Conservation (phyloP, 805 yeast species). For the Trichomonascus vanleenenianus region DNA sequence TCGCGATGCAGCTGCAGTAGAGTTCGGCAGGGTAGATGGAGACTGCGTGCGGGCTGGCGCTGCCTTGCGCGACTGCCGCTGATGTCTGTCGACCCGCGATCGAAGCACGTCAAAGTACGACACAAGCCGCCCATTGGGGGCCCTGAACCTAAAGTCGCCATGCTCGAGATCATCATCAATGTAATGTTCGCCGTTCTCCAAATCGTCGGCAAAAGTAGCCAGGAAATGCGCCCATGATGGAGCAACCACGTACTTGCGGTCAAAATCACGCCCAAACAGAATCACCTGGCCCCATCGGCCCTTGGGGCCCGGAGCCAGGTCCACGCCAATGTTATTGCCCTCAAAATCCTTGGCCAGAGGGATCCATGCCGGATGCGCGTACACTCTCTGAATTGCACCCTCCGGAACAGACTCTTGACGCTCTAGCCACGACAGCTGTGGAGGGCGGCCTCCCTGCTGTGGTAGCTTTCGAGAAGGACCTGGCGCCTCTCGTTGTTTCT, state of each 20-base stretch:
- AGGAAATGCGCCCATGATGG: slow-evolving; percentile 86
- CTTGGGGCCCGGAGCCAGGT: slow-evolving; percentile 69
- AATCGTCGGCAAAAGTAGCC: slow-evolving; percentile 73
- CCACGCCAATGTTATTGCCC: slow-evolving; percentile 90
- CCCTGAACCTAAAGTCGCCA: slow-evolving; percentile 39
- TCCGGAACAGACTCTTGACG: slow-evolving; percentile 70
- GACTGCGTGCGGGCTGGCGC: slow-evolving; percentile 7
- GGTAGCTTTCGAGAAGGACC: slow-evolving; percentile 15
- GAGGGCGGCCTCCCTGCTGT: slow-evolving; percentile 17
- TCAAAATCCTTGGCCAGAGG: slow-evolving; percentile 82
- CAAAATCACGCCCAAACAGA: slow-evolving; percentile 89
- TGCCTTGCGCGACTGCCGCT: slow-evolving; percentile 11
- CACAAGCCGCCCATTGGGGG: slow-evolving; percentile 70
- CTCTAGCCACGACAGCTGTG: slow-evolving; percentile 29
- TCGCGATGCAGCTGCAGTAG: slow-evolving; percentile 7
- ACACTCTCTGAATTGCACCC: slow-evolving; percentile 59
- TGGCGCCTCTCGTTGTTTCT: slow-evolving; percentile 17
- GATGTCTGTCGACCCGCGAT: slow-evolving; percentile 33
- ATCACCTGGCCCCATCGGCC: slow-evolving; percentile 91
- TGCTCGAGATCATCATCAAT: slow-evolving; percentile 62
- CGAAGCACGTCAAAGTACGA: slow-evolving; percentile 52
- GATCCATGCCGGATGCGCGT: slow-evolving; percentile 89
- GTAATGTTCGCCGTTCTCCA: slow-evolving; percentile 75
- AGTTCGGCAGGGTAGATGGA: slow-evolving; percentile 1
- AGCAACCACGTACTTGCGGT: slow-evolving; percentile 80